Evolutionary conservation across 2,329 filamentous ascomycete genomes (phyloP).

Genomic region (Colletotrichum godetiae): DNA sequence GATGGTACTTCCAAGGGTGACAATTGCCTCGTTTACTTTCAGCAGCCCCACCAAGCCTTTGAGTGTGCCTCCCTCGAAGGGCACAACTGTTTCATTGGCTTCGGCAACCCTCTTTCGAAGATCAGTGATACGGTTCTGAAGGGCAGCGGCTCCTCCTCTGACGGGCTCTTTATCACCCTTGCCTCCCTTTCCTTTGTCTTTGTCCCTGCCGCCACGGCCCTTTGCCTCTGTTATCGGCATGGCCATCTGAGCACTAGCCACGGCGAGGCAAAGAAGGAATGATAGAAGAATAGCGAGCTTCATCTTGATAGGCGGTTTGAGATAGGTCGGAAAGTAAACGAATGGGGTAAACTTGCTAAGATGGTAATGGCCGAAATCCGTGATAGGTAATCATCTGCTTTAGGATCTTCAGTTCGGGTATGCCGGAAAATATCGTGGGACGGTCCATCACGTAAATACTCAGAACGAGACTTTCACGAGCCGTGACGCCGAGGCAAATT

Average conservation of each 20-base stretch:
- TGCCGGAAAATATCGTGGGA: neutral
- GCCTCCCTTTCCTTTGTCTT: neutral
- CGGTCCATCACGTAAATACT: slow-evolving; percentile 24
- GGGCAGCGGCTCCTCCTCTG: neutral
- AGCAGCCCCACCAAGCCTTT: slow-evolving; percentile 22
- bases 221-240: neutral
- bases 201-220: neutral
- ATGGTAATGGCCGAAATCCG: neutral
- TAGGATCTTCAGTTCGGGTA: neutral
- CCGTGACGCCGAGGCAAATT: slow-evolving; percentile 28
- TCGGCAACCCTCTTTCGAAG: slow-evolving; percentile 1
- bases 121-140: slow-evolving; percentile 8
- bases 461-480: slow-evolving; percentile 15
- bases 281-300: slow-evolving; percentile 1
- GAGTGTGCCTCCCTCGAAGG: slow-evolving; percentile 20
- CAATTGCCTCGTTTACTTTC: slow-evolving; percentile 29
- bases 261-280: slow-evolving; percentile 15
- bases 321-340: neutral
- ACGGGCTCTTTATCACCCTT: slow-evolving; percentile 8
- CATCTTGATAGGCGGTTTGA: slow-evolving; percentile 1
- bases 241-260: slow-evolving; percentile 9
- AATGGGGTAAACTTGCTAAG: neutral
- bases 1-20: slow-evolving; percentile 8
- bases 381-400: neutral
- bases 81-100: slow-evolving; percentile 17